phyloP scores from a whole-genome alignment of 2,329 filamentous ascomycete genomes.

The Tolypocladium album region DNA sequence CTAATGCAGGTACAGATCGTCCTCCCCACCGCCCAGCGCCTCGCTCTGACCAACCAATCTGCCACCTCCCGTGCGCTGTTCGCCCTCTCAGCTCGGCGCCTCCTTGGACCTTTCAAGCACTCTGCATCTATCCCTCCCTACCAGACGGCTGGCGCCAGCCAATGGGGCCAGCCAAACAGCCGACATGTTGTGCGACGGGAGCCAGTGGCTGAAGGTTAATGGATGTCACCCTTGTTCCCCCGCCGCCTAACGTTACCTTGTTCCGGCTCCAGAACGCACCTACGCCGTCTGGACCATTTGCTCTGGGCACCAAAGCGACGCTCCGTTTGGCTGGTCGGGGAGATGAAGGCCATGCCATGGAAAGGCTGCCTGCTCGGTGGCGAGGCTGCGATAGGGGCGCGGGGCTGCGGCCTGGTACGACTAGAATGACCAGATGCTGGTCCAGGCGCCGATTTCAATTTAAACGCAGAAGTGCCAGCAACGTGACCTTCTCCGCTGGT shows the following conservation, averaged over 20 bases:
- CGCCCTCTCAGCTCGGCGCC: not conserved
- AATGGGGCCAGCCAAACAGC: not conserved
- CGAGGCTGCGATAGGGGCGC: not conserved
- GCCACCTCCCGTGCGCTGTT: not conserved
- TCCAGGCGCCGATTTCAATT: not conserved
- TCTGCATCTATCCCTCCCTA: not conserved
- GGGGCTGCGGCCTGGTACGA: not conserved
- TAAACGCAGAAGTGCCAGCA: not conserved
- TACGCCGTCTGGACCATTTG: not conserved
- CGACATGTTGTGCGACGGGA: not conserved
- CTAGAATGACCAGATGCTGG: not conserved
- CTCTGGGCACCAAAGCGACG: not conserved
- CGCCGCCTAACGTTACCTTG: not conserved
- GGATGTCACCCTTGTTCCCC: not conserved
- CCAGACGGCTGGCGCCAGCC: not conserved
- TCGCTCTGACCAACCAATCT: slow-evolving; percentile 2
- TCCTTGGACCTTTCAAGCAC: not conserved
- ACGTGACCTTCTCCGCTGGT: not conserved
- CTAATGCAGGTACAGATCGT: slow-evolving; percentile 13
- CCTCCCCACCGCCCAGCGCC: slow-evolving; percentile 2
- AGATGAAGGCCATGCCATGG: not conserved
- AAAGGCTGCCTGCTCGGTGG: not conserved
- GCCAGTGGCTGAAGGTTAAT: not conserved
- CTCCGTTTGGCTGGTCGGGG: not conserved
- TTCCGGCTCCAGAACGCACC: too few species aligned